phyloP scores from a whole-genome alignment of 257 asterid genomes.

The Nicotiana otophora region DNA sequence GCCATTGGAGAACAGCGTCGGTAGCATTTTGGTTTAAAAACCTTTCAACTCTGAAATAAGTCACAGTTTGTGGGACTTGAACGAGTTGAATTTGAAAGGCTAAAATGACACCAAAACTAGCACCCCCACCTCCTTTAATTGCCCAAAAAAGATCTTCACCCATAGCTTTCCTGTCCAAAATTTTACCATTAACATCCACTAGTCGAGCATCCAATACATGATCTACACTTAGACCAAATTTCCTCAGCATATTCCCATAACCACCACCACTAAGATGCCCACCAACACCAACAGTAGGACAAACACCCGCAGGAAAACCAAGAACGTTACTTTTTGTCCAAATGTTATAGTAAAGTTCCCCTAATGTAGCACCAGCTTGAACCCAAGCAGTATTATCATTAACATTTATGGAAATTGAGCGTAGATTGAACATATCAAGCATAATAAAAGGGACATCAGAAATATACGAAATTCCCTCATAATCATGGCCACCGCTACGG shows the following conservation, averaged over 20 bases:
- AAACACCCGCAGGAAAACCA: slow-evolving; percentile 34
- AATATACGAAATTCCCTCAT: no score
- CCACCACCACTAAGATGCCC: no score
- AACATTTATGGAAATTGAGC: slow-evolving; percentile 15
- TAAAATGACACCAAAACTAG: slow-evolving; percentile 32
- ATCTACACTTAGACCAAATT: slow-evolving; percentile 23
- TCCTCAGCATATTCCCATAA: no score
- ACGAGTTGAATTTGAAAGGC: slow-evolving; percentile 26
- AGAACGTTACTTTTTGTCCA: slow-evolving; percentile 26
- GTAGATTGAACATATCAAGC: slow-evolving; percentile 16
- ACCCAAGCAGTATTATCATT: slow-evolving; percentile 12
- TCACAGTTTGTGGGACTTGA: slow-evolving; percentile 18
- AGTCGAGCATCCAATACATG: slow-evolving; percentile 29
- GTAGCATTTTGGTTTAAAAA: slow-evolving; percentile 14
- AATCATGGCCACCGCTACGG: slow-evolving; percentile 20
- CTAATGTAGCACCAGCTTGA: no score
- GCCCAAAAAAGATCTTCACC: slow-evolving; percentile 45
- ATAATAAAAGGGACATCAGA: no score
- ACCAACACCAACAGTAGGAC: no score
- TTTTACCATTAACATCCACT: slow-evolving; percentile 25
- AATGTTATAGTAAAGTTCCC: slow-evolving; percentile 11
- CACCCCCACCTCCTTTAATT: slow-evolving; percentile 39
- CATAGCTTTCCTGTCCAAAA: slow-evolving; percentile 29
- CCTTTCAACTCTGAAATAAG: slow-evolving; percentile 15
- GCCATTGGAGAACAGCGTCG: slow-evolving; percentile 16